phyloP scores from a whole-genome alignment of 306 rosid species.

The Casuarina glauca region DNA sequence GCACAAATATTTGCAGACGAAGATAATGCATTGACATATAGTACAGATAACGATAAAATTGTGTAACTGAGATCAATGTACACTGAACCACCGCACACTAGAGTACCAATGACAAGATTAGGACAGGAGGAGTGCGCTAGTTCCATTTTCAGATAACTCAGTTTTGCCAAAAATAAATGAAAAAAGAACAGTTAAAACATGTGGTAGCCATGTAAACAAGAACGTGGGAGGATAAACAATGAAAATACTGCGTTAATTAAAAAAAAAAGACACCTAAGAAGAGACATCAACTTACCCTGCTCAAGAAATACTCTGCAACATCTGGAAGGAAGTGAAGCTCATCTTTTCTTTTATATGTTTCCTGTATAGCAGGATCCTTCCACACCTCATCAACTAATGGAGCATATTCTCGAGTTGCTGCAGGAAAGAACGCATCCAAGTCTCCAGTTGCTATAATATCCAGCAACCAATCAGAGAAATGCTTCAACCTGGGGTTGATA shows the following conservation, averaged over 20 bases:
- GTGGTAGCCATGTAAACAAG: background rate
- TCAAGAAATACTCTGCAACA: slow-evolving; percentile 88
- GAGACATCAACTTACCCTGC: slow-evolving; percentile 54
- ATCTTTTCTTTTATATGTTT: slow-evolving; percentile 81
- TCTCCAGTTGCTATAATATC: slow-evolving; percentile 98
- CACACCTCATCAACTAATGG: slow-evolving; percentile 98
- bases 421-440: slow-evolving; percentile 97
- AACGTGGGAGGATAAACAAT: background rate
- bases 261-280: background rate
- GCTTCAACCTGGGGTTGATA: slow-evolving; percentile 91
- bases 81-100: background rate
- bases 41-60: background rate
- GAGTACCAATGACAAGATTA: background rate
- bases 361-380: slow-evolving; percentile 95
- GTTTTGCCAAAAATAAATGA: background rate
- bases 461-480: slow-evolving; percentile 96
- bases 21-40: background rate
- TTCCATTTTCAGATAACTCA: background rate
- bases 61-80: background rate
- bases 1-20: background rate
- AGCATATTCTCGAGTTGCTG: slow-evolving; percentile 98
- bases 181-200: background rate
- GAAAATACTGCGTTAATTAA: background rate
- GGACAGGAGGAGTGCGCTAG: background rate
- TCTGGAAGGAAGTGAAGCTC: slow-evolving; percentile 96